Evolutionary conservation across 768 basidiomycete species (phyloP), one percentile per base, ranked within the genome.

Genomic region (Collybiopsis confluens): DNA sequence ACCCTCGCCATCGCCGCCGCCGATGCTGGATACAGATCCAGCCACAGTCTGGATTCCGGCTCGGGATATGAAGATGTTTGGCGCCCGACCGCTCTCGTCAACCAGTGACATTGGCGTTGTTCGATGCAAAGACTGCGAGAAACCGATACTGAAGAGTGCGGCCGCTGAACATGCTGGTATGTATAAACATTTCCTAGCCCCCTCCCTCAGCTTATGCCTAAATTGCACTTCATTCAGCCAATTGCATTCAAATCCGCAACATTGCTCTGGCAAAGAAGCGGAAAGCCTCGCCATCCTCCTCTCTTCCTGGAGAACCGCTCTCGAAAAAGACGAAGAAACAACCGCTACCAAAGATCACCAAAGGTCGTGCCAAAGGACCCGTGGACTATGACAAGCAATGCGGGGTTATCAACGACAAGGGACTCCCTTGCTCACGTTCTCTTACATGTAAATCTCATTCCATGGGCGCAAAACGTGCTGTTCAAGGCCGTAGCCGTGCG

Each of bases 391-490:
- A 97, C 73, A 85, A 81, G 53, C 94, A 97, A 59, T 98, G 96
- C 62, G 94, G 96, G 47, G 96, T 98, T 35, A 96, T 97, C 67
- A 98, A 96, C 71, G 94, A 96, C 72, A 97, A 97, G 68, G 80
- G 80, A 41, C 73, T 92, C 6, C 93, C 92, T 0, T 99, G 96
- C 65, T 92, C 93, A 11, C 90, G 96, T 24, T 93, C 93, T 6
- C 79, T 99, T 35, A 98, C 96, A 0, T 99, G 96, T 75, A 99
- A 99, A 70, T 92, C 96, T 4, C 96, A 99, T 66, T 88, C 92
- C 2, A 96, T 99, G 87, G 92, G 92, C 13, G 90, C 92, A 10
- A 99, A 99, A 69, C 88, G 96, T 16, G 83, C 89, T 8, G 95
- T 99, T 1, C 79, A 81, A 57, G 92, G 92, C 30, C 90, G 96